Evolutionary conservation across 768 basidiomycete species (phyloP).

Genomic region (Termitomyces sp.): DNA sequence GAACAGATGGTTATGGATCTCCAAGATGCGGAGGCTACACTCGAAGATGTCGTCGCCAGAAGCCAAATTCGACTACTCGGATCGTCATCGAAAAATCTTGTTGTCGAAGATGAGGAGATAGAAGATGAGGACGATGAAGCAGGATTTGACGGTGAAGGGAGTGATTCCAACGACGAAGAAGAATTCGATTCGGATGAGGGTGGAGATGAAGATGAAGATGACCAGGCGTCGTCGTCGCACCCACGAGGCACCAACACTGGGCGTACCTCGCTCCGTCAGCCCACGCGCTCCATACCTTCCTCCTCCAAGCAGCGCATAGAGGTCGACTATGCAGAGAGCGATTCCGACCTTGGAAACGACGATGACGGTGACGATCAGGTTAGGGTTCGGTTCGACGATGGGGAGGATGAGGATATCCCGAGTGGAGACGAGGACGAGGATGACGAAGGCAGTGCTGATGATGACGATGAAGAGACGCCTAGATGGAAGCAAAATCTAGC

Average conservation of each 20-base stretch:
- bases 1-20: slow-evolving; percentile 98
- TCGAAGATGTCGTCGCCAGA: slow-evolving; percentile 78
- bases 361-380: slow-evolving; percentile 23
- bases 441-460: slow-evolving; percentile 33
- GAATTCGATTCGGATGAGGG: slow-evolving; percentile 15
- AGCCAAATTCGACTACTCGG: slow-evolving; percentile 85
- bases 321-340: slow-evolving; percentile 73
- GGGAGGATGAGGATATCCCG: slow-evolving; percentile 41
- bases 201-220: not conserved
- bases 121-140: slow-evolving; percentile 25
- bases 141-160: slow-evolving; percentile 11
- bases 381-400: slow-evolving; percentile 37
- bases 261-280: slow-evolving; percentile 44
- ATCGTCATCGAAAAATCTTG: slow-evolving; percentile 71
- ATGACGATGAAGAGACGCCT: slow-evolving; percentile 45
- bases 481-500: slow-evolving; percentile 74
- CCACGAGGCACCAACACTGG: slow-evolving; percentile 40
- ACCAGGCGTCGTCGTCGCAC: slow-evolving; percentile 4
- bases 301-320: slow-evolving; percentile 35
- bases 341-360: slow-evolving; percentile 63
- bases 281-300: slow-evolving; percentile 36
- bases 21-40: slow-evolving; percentile 79
- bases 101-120: slow-evolving; percentile 31
- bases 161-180: slow-evolving; percentile 11
- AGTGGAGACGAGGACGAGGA: slow-evolving; percentile 45